Conservation (phyloP, 1,139 yeast genomes). For the Kodamaea arcana region DNA sequence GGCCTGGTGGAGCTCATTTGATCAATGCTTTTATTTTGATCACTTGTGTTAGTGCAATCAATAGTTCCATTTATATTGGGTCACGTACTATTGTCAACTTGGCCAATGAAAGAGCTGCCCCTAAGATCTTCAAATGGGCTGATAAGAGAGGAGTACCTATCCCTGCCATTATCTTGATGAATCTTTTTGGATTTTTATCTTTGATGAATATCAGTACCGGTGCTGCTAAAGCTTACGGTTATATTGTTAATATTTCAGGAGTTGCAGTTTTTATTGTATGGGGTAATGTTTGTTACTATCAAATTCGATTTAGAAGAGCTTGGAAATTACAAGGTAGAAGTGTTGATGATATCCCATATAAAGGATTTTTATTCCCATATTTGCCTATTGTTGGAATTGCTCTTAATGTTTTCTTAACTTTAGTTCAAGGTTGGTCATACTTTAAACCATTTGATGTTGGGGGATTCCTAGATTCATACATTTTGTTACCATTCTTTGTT, state of each 20-base stretch:
- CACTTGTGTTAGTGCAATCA: conserved; percentile 52
- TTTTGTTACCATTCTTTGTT: conserved; percentile 55
- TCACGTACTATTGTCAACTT: conserved; percentile 49
- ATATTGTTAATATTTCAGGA: conserved; percentile 53
- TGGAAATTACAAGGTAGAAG: conserved; percentile 46
- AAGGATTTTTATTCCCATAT: conserved; percentile 51
- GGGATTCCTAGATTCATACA: conserved; percentile 62
- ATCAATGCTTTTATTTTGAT: conserved; percentile 49
- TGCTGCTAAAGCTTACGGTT: conserved; percentile 49
- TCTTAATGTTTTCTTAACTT: conserved; percentile 50
- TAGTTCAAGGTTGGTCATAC: conserved; percentile 68
- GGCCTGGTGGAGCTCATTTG: conserved; percentile 47
- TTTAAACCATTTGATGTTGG: conserved; percentile 60
- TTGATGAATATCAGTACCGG: conserved; percentile 50
- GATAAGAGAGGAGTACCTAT: conserved; percentile 49
- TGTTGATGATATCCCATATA: conserved; percentile 49
- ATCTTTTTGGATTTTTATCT: conserved; percentile 47
- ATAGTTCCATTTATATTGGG: conserved; percentile 50
- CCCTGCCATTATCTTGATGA: conserved; percentile 45
- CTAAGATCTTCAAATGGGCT: conserved; percentile 38
- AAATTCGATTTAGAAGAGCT: conserved; percentile 49
- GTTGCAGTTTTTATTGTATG: conserved; percentile 57
- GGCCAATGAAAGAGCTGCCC: conserved; percentile 50
- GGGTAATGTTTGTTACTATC: conserved; percentile 40
- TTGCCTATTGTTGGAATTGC: conserved; percentile 48